Conservation (phyloP, 495 filamentous ascomycete genomes). For the Daldinia caldariorum region DNA sequence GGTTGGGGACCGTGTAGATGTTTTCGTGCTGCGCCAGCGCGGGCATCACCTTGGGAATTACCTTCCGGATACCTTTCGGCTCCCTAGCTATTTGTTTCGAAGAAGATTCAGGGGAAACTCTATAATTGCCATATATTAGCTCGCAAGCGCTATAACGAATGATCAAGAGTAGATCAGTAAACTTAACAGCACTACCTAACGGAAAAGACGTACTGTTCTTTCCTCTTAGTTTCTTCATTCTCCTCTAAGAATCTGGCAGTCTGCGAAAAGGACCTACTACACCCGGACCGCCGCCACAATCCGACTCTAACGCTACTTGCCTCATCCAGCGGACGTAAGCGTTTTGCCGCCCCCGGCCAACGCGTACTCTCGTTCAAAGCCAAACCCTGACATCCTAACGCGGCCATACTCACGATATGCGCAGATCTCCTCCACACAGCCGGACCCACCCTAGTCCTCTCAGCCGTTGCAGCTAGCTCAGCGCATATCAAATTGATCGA, state of each 20-base stretch:
- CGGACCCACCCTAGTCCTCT: neutral
- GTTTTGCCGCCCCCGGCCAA: neutral
- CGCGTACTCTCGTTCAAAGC: neutral
- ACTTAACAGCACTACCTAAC: neutral
- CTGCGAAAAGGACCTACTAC: constrained; percentile 18
- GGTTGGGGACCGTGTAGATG: constrained; percentile 94
- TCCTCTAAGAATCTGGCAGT: constrained; percentile 8
- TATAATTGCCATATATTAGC: constrained; percentile 13
- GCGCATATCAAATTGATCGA: neutral
- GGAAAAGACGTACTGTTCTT: constrained; percentile 35
- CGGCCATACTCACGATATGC: neutral
- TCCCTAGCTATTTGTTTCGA: neutral
- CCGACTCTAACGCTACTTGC: neutral
- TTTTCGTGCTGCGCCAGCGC: constrained; percentile 77
- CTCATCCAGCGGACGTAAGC: neutral
- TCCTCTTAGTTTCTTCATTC: constrained; percentile 21
- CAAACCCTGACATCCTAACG: neutral
- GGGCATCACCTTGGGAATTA: constrained; percentile 57
- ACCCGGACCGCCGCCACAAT: neutral
- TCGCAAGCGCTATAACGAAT: neutral
- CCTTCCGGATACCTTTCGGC: constrained; percentile 41
- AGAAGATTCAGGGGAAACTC: constrained; percentile 9
- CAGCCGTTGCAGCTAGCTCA: neutral
- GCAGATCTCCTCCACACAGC: constrained; percentile 4
- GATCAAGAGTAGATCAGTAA: neutral